Percentiles rank a stretch among this genome's conserved stretches.
phyloP scores from a whole-genome alignment of 805 yeast genomes.

The Torulaspora franciscae region DNA sequence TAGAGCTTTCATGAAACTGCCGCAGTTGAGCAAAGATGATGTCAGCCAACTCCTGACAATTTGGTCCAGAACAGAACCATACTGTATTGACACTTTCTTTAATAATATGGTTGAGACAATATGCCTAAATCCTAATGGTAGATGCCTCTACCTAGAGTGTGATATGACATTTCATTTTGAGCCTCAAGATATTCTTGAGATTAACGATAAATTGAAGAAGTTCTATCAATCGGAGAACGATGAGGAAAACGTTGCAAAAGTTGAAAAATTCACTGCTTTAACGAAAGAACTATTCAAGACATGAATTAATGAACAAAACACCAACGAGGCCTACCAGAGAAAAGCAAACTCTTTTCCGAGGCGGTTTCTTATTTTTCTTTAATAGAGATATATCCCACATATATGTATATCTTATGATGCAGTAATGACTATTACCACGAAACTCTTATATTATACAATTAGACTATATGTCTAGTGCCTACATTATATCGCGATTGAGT shows the following conservation, averaged over 20 bases:
- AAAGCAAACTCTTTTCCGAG: background rate
- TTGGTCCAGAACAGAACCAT: conserved; percentile 22
- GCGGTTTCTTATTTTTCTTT: background rate
- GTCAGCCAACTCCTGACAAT: conserved; percentile 22
- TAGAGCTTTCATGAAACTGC: conserved; percentile 24
- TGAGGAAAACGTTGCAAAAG: conserved; percentile 17
- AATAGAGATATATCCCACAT: conserved; percentile 1
- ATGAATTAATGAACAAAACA: background rate
- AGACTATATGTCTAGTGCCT: background rate
- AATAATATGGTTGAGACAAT: conserved; percentile 33
- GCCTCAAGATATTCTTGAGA: conserved; percentile 12
- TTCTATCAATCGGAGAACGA: conserved; percentile 15
- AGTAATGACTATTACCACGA: conserved; percentile 3
- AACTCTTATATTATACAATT: background rate
- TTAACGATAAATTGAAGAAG: conserved; percentile 12
- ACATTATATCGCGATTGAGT: background rate
- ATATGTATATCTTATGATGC: conserved; percentile 4
- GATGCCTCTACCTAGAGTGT: conserved; percentile 16
- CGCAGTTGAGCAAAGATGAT: conserved; percentile 18
- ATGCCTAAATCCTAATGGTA: conserved; percentile 23
- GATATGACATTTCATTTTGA: conserved; percentile 21
- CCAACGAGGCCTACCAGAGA: background rate
- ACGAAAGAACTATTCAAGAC: conserved; percentile 8
- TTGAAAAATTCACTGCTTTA: conserved; percentile 14
- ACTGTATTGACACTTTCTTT: conserved; percentile 23